phyloP scores from a whole-genome alignment of 2,329 filamentous ascomycete genomes.

The Aspergillus pseudoterreus region DNA sequence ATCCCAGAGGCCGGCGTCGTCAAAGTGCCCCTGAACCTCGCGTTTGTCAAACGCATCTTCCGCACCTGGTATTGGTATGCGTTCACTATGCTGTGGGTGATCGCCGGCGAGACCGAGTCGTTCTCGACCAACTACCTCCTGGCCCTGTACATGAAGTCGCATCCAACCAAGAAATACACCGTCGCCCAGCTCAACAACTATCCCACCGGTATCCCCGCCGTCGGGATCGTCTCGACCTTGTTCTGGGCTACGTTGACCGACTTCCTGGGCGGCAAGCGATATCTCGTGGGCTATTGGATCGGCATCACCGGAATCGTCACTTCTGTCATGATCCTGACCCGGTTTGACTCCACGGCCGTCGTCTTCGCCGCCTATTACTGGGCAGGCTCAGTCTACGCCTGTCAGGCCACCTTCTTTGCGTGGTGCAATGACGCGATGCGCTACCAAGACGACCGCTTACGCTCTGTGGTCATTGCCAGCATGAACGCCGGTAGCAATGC shows the following conservation, averaged over 20 bases:
- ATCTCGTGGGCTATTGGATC: slow-evolving; percentile 65
- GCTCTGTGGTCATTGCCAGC: slow-evolving; percentile 64
- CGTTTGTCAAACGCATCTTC: slow-evolving; percentile 30
- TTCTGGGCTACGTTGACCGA: slow-evolving; percentile 70
- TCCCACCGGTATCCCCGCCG: slow-evolving; percentile 51
- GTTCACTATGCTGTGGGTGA: slow-evolving; percentile 46
- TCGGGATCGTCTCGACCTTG: slow-evolving; percentile 55
- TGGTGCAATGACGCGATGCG: slow-evolving; percentile 71
- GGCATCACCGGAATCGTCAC: slow-evolving; percentile 60
- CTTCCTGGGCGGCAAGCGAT: slow-evolving; percentile 54
- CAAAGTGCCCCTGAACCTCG: slow-evolving; percentile 16
- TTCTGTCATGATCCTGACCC: slow-evolving; percentile 57
- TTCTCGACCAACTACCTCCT: slow-evolving; percentile 63
- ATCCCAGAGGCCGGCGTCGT: slow-evolving; percentile 23
- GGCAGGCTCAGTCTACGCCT: slow-evolving; percentile 67
- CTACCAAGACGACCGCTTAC: slow-evolving; percentile 59
- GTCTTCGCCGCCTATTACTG: slow-evolving; percentile 67
- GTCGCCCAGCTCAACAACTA: slow-evolving; percentile 53
- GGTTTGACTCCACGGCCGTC: slow-evolving; percentile 49
- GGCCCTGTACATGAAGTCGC: slow-evolving; percentile 48
- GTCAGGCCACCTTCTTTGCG: slow-evolving; percentile 71
- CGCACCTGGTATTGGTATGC: slow-evolving; percentile 35
- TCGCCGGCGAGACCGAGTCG: slow-evolving; percentile 68
- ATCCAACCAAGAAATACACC: slow-evolving; percentile 44
- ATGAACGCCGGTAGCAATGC: slow-evolving; percentile 70